Evolutionary conservation across 441 rosid species (phyloP), one percentile per base, ranked within the genome.

Genomic region (Daphne laureola): DNA sequence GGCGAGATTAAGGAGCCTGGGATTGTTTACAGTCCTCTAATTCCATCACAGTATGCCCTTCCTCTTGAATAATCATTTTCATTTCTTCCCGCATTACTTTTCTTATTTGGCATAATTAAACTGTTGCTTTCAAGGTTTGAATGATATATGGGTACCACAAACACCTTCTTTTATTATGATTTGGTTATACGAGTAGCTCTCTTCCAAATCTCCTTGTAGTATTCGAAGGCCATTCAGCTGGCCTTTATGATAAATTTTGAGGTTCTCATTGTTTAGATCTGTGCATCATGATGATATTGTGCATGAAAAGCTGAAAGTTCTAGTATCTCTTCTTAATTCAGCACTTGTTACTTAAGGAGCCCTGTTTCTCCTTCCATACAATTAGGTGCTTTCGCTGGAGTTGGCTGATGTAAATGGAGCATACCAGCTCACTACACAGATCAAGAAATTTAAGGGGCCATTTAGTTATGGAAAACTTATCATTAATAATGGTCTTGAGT

Each of bases 1-100:
- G 93, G 93, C 48, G 84, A 82, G 78, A 84, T 84, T 62, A 43
- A 82, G 72, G 89, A 79, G 55, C 93, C 89, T 16, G 70, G 69
- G 66, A 79, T 84, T 16, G 89, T 84, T 48, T 84, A 82, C 58
- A 84, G 79, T 65, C 89, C 93, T 1, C 86, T 82, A 42, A 76
- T 82, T 45, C 81, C 81, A 12, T 74, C 79, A 64, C 83, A 76
- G 89, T 84, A 82, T 54, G 73, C 64, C 36, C 69, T 42, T 45
- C 58, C 67, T 46, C 53, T 47, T 58, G 5, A 18, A 44, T 27
- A 43, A 55, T 38, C 12, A 63, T 53, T 63, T 47, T 45, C 49
- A 14, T 40, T 26, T n/a, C 2, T 12, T 53, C 48, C 27, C 42
- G 12, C 27, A 48, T 45, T 15, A 45, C 21, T 38, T 26, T 25